phyloP scores from a whole-genome alignment of 441 rosid species.

The Lepidium campestre region DNA sequence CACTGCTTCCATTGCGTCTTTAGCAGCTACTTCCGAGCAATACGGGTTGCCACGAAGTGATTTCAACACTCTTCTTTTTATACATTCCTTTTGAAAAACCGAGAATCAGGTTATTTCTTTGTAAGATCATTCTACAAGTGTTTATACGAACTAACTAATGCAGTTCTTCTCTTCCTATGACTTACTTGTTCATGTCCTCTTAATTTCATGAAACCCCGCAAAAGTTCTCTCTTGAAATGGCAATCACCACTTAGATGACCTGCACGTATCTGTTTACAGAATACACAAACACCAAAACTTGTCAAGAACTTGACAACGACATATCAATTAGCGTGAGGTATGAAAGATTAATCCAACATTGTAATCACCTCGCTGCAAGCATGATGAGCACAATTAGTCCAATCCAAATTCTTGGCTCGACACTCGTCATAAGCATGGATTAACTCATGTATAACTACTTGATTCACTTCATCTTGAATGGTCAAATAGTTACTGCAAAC shows the following conservation, averaged over 20 bases:
- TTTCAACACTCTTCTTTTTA: conserved; percentile 82
- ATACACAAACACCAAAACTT: not conserved
- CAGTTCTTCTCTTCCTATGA: not conserved
- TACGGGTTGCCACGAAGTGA: conserved; percentile 58
- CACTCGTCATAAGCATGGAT: conserved; percentile 90
- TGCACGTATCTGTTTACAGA: conserved; percentile 64
- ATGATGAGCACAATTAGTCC: conserved; percentile 93
- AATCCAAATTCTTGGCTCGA: conserved; percentile 80
- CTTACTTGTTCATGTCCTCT: conserved; percentile 92
- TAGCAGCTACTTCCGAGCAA: conserved; percentile 79
- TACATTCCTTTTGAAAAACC: conserved; percentile 54
- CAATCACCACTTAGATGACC: conserved; percentile 92
- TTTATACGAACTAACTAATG: not conserved
- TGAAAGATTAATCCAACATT: not conserved
- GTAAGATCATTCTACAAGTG: not conserved
- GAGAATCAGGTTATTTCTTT: not conserved
- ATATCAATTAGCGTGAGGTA: not conserved
- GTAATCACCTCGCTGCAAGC: conserved; percentile 83
- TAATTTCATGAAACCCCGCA: conserved; percentile 67
- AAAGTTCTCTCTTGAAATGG: conserved; percentile 78
- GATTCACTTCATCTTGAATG: conserved; percentile 76
- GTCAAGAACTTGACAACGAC: not conserved
- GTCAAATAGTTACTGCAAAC: conserved; percentile 74
- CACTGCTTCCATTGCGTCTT: conserved; percentile 87
- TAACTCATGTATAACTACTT: conserved; percentile 79